Percentiles rank a stretch among this genome's conserved stretches.
phyloP scores from a whole-genome alignment of 768 basidiomycete genomes.

The Amanita thiersii region DNA sequence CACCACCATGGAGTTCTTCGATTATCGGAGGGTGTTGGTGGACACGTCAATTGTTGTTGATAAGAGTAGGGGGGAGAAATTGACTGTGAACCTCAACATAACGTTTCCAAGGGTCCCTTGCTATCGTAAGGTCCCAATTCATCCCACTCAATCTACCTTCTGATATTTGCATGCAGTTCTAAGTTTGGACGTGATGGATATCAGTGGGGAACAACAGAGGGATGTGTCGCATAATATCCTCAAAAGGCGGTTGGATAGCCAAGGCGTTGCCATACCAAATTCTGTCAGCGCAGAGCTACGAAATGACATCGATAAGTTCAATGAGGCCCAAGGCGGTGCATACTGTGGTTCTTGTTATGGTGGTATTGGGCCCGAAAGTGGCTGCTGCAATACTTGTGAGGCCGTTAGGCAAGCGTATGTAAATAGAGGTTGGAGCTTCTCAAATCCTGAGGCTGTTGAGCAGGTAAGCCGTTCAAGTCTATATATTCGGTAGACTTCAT shows the following conservation, averaged over 20 bases:
- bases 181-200: conserved; percentile 96
- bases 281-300: conserved; percentile 55
- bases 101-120: conserved; percentile 97
- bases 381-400: conserved; percentile 96
- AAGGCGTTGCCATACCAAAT: conserved; percentile 52
- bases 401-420: conserved; percentile 88
- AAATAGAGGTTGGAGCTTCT: conserved; percentile 92
- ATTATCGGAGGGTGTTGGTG: conserved; percentile 80
- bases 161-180: conserved; percentile 50
- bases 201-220: conserved; percentile 90
- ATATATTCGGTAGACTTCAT: neutral
- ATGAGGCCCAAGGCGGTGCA: conserved; percentile 43
- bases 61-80: conserved; percentile 88
- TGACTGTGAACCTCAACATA: conserved; percentile 86
- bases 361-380: conserved; percentile 61
- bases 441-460: conserved; percentile 83
- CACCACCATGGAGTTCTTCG: conserved; percentile 90
- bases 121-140: conserved; percentile 61
- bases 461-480: conserved; percentile 46
- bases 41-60: conserved; percentile 95
- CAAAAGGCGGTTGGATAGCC: conserved; percentile 66
- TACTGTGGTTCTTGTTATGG: conserved; percentile 98
- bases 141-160: conserved; percentile 4
- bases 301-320: conserved; percentile 83
- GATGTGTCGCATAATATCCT: conserved; percentile 85